Base-by-base conservation (phyloP, 1,284 basidiomycete genomes). In the Trametes polyzona region DNA sequence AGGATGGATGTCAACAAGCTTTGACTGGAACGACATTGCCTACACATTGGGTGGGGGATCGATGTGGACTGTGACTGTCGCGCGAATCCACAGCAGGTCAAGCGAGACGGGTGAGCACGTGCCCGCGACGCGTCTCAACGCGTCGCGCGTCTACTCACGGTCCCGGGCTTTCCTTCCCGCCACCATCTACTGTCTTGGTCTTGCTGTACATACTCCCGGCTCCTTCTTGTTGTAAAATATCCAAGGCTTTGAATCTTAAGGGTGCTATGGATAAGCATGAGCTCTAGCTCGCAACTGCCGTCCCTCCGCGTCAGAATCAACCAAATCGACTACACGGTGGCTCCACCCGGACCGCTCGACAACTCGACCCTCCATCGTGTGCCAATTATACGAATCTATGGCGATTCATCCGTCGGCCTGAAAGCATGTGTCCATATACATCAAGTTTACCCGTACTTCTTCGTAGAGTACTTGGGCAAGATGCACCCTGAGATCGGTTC, bases 381-480 rank as follows among this genome's bases (percentile, higher is more conserved):
- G 16, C 96, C 96, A 12, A 82, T 95, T 3, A 79, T 98, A 50
- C 83, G 95, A 49, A 88, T 98, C 53, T 98, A 90, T 73, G 96
- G 96, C 16, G 79, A 87, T 16, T 92, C 93, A 1, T 91, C 92
- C 0, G 71, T 76, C 1, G 91, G 93, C 3, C 79, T 86, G 69
- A 91, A 89, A 67, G 84, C 93, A 33, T 96, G 95, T 69, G 80
- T 95, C 10, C 92, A 98, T 76, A 78, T 98, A 23, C 96, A 98
- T 74, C 87, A 94, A 83, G 91, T 86, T 33, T 92, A 87, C 74
- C 90, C 91, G 3, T 93, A 93, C 71, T 85, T 91, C 69, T 92
- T 82, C 65, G 77, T 91, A 52, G 86, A 90, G 63, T 93, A 92
- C 70, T 66, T 72, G 12, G 87, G 82, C 1, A 78, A 78, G 30